These are phyloP conservation scores for Funneliformis geosporum DNA, from an alignment of 192 early-diverging fungal species.

Conservation along the genomic window DNA sequence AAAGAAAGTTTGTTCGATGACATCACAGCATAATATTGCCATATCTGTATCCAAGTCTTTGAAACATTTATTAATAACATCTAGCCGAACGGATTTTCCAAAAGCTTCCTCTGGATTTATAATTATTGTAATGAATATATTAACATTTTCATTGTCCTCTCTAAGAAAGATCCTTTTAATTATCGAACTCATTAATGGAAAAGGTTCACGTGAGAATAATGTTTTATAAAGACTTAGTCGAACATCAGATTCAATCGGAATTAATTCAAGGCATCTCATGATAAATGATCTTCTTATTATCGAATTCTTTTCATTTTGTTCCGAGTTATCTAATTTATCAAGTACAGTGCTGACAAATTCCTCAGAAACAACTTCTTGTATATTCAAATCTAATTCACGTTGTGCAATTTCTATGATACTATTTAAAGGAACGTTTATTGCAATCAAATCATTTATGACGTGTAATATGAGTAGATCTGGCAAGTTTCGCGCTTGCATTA, in stretches of 20 bases:
- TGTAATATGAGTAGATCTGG: not conserved
- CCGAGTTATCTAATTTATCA: not conserved
- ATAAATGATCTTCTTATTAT: conserved; percentile 14
- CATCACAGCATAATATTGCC: conserved; percentile 23
- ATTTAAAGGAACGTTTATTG: conserved; percentile 1
- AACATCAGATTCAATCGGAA: conserved; percentile 12
- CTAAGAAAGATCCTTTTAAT: conserved; percentile 1
- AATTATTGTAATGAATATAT: not conserved
- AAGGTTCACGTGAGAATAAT: conserved; percentile 14
- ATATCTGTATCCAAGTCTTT: conserved; percentile 4
- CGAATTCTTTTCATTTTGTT: not conserved
- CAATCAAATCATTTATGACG: conserved; percentile 21
- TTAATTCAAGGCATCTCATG: not conserved
- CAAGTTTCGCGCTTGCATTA: not conserved
- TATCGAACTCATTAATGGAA: conserved; percentile 8
- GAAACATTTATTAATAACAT: conserved; percentile 27
- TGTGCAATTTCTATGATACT: not conserved
- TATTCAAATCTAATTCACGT: not conserved
- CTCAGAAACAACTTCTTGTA: not conserved
- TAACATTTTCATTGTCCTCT: not conserved
- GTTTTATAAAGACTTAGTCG: conserved; percentile 1
- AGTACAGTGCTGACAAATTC: conserved; percentile 8
- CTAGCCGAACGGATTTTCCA: not conserved
- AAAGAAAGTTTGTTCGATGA: conserved; percentile 27
- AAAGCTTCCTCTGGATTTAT: not conserved